These are phyloP conservation scores for Candida andamanensis DNA, from an alignment of 805 yeast species.

Conservation along the genomic window DNA sequence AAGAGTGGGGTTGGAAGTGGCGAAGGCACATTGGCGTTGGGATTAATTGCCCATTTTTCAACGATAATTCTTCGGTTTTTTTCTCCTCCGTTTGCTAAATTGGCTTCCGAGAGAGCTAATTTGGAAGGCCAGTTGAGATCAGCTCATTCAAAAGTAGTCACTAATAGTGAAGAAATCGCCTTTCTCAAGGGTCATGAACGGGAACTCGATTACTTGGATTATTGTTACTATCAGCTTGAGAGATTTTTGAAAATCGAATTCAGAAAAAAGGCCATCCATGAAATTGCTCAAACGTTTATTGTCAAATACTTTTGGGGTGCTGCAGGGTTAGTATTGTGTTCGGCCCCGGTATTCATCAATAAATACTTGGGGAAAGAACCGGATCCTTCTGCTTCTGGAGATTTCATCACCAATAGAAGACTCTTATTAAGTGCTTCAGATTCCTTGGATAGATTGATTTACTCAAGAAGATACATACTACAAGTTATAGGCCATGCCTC, in stretches of 20 bases:
- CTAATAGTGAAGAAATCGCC: conserved; percentile 83
- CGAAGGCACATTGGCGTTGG: conserved; percentile 74
- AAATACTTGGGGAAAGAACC: conserved; percentile 44
- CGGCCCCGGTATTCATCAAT: conserved; percentile 78
- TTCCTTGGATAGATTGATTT: conserved; percentile 81
- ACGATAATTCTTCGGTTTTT: conserved; percentile 67
- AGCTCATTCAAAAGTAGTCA: conserved; percentile 74
- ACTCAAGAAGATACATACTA: conserved; percentile 77
- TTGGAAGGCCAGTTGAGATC: conserved; percentile 82
- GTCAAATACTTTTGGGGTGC: conserved; percentile 96
- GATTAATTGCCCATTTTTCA: conserved; percentile 75
- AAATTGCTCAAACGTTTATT: conserved; percentile 79
- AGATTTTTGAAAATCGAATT: conserved; percentile 71
- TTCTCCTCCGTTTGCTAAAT: conserved; percentile 85
- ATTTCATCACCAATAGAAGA: conserved; percentile 83
- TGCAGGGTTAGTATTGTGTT: conserved; percentile 80
- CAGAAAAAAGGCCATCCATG: conserved; percentile 72
- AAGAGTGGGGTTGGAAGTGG: conserved; percentile 63
- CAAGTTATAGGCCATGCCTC: conserved; percentile 79
- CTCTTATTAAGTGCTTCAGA: conserved; percentile 79
- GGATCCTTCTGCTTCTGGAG: conserved; percentile 57
- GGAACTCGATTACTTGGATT: conserved; percentile 73
- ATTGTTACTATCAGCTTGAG: conserved; percentile 75
- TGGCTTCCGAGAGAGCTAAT: conserved; percentile 69
- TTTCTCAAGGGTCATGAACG: conserved; percentile 74